Base-by-base conservation (phyloP, 2,329 filamentous ascomycete species). In the Claviceps maximensis region DNA sequence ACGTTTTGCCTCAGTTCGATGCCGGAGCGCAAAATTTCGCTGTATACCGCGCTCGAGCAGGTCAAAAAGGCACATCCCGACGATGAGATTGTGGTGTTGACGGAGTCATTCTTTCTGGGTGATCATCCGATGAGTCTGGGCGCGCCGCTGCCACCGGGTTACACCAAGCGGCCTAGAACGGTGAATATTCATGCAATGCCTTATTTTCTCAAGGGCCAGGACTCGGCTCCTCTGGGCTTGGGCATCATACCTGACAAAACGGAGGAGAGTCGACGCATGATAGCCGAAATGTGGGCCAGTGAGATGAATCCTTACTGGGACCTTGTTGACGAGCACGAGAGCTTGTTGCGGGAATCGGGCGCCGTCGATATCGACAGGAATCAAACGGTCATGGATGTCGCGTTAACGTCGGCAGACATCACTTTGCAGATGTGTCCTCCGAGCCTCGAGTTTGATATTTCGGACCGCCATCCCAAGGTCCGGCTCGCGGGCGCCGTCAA, bases 401-500 rank as follows among this genome's bases (percentile, higher is more conserved):
- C 1, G 67, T 71, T 31, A 67, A 69, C 1, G 59, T 64, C 2
- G 68, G 66, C 6, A 54, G 69, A 72, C 52, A 59, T 63, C 5
- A 59, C 58, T 1, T 59, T 73, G 4, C 66, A 72, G 46, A 59
- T 72, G 52, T 71, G 69, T 23, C 63, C 64, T 13, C 64, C 67
- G 0, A 67, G 65, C 41, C 59, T 73, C 12, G 71, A 74, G 52
- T 74, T 71, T 49, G 61, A 62, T 1, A 60, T 64, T 3, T 64
- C 64, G 10, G 67, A 69, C 51, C 54, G 71, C 3, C 67, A 69
- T 8, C 53, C 65, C 0, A 65, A 66, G 15, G 61, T 78, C 27
- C 65, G 67, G 7, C 77, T 71, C 53, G 65, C 68, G 23, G 76
- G 76, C 2, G 69, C 65, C 4, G 54, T 73, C 4, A 66, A 21